phyloP scores from a whole-genome alignment of 306 rosid species.

The Senna tora region DNA sequence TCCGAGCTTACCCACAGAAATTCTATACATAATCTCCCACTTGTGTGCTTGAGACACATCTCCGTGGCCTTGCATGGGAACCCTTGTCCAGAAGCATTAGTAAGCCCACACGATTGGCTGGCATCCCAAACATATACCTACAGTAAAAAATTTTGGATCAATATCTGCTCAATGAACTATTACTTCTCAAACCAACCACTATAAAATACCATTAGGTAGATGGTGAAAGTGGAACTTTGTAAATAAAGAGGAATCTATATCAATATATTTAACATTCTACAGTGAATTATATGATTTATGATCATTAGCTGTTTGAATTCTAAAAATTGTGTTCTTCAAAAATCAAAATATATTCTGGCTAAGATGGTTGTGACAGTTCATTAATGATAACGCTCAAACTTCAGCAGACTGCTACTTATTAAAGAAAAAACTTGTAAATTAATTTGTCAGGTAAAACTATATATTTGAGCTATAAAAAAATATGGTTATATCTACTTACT shows the following conservation, averaged over 20 bases:
- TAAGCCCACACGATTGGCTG: conserved; percentile 65
- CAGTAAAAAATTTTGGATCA: conserved; percentile 33
- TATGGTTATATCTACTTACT: conserved; percentile 60
- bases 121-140: conserved; percentile 77
- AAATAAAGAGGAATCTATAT: conserved; percentile 2
- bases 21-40: conserved; percentile 43
- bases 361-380: conserved; percentile 16
- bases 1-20: conserved; percentile 39
- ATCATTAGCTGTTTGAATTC: conserved; percentile 14
- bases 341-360: background rate
- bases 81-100: conserved; percentile 77
- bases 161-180: conserved; percentile 25
- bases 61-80: conserved; percentile 65
- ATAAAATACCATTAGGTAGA: conserved; percentile 13
- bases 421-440: background rate
- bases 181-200: background rate
- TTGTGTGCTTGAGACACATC: conserved; percentile 76
- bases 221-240: background rate
- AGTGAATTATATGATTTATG: background rate
- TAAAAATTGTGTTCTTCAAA: conserved; percentile 7
- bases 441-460: background rate
- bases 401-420: background rate
- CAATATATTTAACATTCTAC: conserved; percentile 1
- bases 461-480: background rate
- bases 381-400: conserved; percentile 14